Percentiles rank a stretch among this genome's conserved stretches.
Evolutionary conservation across 2,329 filamentous ascomycete genomes (phyloP).

Genomic region (Parasarocladium wereldwijsianum): DNA sequence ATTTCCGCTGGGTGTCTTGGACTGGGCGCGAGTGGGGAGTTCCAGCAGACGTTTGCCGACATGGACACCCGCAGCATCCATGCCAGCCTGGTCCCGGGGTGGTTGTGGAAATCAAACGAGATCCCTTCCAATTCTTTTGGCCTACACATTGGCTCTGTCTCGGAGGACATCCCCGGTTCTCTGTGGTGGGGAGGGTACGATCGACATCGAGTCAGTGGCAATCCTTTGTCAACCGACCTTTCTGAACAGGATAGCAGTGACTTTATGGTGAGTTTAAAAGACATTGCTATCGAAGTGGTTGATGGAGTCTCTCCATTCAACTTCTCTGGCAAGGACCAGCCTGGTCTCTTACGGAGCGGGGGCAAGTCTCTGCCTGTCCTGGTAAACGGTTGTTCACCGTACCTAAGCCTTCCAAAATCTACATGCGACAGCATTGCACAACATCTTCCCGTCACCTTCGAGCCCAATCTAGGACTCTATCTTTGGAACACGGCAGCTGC

Average conservation of each 20-base stretch:
- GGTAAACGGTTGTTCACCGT: conserved; percentile 22
- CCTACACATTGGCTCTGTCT: conserved; percentile 25
- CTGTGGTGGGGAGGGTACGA: conserved; percentile 26
- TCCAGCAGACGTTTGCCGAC: conserved; percentile 14
- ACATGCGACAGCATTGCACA: conserved; percentile 24
- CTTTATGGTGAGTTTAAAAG: conserved; percentile 16
- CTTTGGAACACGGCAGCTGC: conserved; percentile 21
- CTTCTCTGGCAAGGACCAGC: conserved; percentile 10
- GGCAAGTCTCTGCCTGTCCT: conserved; percentile 16
- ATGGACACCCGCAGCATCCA: conserved; percentile 11
- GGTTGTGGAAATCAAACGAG: conserved; percentile 9
- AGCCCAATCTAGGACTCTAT: conserved; percentile 22
- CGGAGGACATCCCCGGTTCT: conserved; percentile 17
- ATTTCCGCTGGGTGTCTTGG: neutral
- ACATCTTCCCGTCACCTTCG: conserved; percentile 21
- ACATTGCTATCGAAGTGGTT: conserved; percentile 24
- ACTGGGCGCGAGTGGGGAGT: neutral
- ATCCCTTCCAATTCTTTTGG: conserved; percentile 24
- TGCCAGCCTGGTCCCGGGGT: conserved; percentile 16
- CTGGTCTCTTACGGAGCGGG: conserved; percentile 13
- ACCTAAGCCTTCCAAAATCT: conserved; percentile 22
- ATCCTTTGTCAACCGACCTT: conserved; percentile 11
- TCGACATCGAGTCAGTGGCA: conserved; percentile 20
- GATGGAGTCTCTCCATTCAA: conserved; percentile 23
- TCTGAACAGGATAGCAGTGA: conserved; percentile 9